Base-by-base conservation (phyloP, 176 grass and related monocot species). In the Aegilops speltoides region DNA sequence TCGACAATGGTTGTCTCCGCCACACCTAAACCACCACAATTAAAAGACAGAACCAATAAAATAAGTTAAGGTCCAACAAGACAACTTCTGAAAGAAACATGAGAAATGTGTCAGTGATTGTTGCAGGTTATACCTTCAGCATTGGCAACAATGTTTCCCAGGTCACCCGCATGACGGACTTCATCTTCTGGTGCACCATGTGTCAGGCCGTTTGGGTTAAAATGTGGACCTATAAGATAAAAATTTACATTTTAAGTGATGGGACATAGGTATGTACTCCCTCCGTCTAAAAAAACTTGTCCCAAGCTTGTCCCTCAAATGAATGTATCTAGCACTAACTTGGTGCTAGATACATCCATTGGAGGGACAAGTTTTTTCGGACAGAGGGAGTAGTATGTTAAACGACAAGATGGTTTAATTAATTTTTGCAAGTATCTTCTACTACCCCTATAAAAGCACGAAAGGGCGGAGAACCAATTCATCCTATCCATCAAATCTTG, bases 121-220 rank as follows among this genome's bases (percentile, higher is more conserved):
- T 26, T 74, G 70, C 73, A 76, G 22, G 63, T 6, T 20, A 40
- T 88, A 98, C 93, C 92, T 37, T 96, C 90, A 92, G 87, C 72
- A 57, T 94, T 94, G 41, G 97, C 93, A 92, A 87, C 88, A 77
- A 94, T 86, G 88, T 96, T 98, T 94, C 92, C 95, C 83, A 97
- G 88, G 90, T 97, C 95, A 85, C 95, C 95, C 25, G 92, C 95
- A 83, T 97, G 95, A 41, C 92, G 95, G 15, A 94, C 71, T 90
- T 96, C 79, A 76, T 94, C 91, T 85, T 86, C 86, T 65, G 96
- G 96, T 17, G 96, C 95, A 61, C 93, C 94, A 43, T 99, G 97
- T 17, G 89, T 96, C 88, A 89, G 0, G 7, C 40, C 79, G 24
- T 93, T 92, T 64, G 97, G 97, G 80, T 99, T 96, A 71, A 99